Conservation (phyloP, 371 early-diverging fungal genomes). For the Rhizopus sp. region DNA sequence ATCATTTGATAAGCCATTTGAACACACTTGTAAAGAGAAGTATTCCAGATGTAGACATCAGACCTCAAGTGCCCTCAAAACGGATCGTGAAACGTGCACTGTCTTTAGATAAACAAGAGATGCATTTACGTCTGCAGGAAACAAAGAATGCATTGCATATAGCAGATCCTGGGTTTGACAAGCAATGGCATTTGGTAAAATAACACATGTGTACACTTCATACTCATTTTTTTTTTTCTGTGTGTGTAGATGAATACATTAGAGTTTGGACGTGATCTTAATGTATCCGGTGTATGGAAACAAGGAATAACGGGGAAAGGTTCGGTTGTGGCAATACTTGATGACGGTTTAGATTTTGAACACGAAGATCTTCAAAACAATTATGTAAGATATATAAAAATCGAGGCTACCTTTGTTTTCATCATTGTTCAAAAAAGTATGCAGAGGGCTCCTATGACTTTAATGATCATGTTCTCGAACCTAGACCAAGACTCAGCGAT, state of each 20-base stretch:
- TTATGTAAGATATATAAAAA: constrained; percentile 65
- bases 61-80: constrained; percentile 29
- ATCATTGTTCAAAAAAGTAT: constrained; percentile 45
- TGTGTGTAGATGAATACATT: constrained; percentile 67
- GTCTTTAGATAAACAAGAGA: constrained; percentile 7
- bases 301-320: constrained; percentile 91
- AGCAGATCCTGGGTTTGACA: constrained; percentile 74
- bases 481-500: constrained; percentile 74
- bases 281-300: constrained; percentile 91
- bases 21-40: constrained; percentile 3
- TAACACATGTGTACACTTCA: background rate
- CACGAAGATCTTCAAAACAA: constrained; percentile 83
- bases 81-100: constrained; percentile 37
- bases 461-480: constrained; percentile 77
- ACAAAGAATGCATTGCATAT: constrained; percentile 45
- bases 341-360: constrained; percentile 91
- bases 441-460: constrained; percentile 91
- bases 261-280: constrained; percentile 80
- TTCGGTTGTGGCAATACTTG: constrained; percentile 87
- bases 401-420: too few relatives aligned
- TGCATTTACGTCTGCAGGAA: constrained; percentile 11
- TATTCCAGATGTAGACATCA: constrained; percentile 12
- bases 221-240: background rate
- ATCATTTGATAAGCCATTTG: constrained; percentile 9
- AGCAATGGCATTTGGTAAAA: constrained; percentile 87